phyloP scores from a whole-genome alignment of 2,329 filamentous ascomycete genomes.

The Claviceps purpurea region DNA sequence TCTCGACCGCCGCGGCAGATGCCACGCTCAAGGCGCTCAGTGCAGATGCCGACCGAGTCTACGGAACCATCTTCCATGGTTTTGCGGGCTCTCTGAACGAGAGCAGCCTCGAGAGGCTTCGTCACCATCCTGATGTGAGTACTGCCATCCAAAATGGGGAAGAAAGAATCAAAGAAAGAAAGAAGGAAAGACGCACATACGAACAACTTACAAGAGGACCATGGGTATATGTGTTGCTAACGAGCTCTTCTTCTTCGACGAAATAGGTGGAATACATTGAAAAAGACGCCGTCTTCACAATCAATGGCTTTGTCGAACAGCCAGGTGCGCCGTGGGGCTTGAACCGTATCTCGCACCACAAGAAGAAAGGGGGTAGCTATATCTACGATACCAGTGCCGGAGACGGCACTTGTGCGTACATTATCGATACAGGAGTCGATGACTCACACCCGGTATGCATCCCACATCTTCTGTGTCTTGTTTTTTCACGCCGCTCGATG shows the following conservation, averaged over 20 bases:
- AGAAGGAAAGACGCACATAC: background rate
- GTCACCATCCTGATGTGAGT: conserved; percentile 13
- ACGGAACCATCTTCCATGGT: conserved; percentile 11
- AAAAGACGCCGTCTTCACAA: conserved; percentile 7
- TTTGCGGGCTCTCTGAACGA: conserved; percentile 13
- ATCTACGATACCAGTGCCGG: conserved; percentile 24
- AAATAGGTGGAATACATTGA: conserved; percentile 23
- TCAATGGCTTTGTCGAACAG: conserved; percentile 15
- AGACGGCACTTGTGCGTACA: conserved; percentile 27
- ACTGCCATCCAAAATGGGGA: background rate
- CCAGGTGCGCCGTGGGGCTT: conserved; percentile 23
- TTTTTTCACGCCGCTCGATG: background rate
- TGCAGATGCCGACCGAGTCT: conserved; percentile 13
- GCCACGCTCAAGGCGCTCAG: conserved; percentile 7
- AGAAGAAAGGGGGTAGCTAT: conserved; percentile 13
- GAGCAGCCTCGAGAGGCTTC: conserved; percentile 10
- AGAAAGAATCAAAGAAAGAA: background rate
- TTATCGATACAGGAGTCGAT: conserved; percentile 28
- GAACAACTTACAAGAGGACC: too few species aligned
- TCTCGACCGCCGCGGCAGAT: conserved; percentile 7
- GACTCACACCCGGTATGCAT: conserved; percentile 18
- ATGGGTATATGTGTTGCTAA: background rate
- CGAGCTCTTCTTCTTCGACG: background rate
- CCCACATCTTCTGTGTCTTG: background rate
- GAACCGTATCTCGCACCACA: conserved; percentile 19